phyloP scores from a whole-genome alignment of 1,284 basidiomycete genomes.

The Rhizopogon parksii region DNA sequence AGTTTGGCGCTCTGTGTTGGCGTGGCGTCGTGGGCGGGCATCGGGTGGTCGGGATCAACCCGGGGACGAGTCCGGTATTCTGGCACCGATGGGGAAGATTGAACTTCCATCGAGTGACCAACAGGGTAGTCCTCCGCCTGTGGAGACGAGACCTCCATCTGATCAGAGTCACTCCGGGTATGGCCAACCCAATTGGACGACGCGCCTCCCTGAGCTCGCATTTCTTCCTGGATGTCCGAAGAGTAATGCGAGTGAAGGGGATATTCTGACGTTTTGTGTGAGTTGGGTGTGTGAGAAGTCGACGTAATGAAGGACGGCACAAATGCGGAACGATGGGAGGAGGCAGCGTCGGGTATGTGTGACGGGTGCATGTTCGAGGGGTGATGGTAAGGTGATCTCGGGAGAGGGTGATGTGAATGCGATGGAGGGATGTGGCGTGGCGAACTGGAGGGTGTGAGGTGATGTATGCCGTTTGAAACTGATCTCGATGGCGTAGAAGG shows the following conservation, averaged over 20 bases:
- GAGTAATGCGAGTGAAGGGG: constrained; percentile 22
- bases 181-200: constrained; percentile 26
- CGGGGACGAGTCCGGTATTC: constrained; percentile 42
- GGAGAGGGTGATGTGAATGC: constrained; percentile 45
- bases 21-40: constrained; percentile 23
- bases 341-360: constrained; percentile 41
- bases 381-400: constrained; percentile 32
- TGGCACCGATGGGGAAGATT: constrained; percentile 44
- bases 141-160: constrained; percentile 52
- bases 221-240: constrained; percentile 35
- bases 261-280: constrained; percentile 32
- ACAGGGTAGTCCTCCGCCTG: constrained; percentile 33
- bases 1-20: constrained; percentile 43
- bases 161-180: constrained; percentile 42
- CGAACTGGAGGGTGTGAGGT: constrained; percentile 41
- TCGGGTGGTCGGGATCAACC: constrained; percentile 31
- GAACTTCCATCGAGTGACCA: constrained; percentile 45
- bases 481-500: constrained; percentile 31
- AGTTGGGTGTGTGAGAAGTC: constrained; percentile 25
- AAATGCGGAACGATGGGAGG: constrained; percentile 53
- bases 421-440: constrained; percentile 55
- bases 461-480: constrained; percentile 34
- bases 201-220: constrained; percentile 25
- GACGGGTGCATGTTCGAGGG: constrained; percentile 25
- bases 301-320: constrained; percentile 36